Evolutionary conservation across 2,329 filamentous ascomycete species (phyloP), one percentile per base, ranked within the genome.

Genomic region (Aspergillus proliferans): DNA sequence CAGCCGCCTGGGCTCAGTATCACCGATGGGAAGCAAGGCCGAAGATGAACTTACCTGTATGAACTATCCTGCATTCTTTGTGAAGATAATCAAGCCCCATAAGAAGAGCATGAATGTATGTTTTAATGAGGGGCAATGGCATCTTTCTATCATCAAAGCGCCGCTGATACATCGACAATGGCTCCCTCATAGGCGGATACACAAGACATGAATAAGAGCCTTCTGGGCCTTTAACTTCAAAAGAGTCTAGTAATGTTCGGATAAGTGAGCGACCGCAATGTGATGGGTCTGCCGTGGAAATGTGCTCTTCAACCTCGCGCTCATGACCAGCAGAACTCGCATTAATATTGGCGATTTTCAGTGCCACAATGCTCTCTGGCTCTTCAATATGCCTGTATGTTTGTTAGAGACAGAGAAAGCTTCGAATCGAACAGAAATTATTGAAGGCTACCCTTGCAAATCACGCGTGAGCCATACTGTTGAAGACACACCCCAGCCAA

Each of bases 1-100:
- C 18, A 53, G 46, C 18, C 24, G 8, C 26, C 39, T 47, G 4
- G n/a, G 22, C 19, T 61, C 9, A 58, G 52, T 49, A 55, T 53
- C 12, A 28, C 43, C 6, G 12, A 52, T 3, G n/a, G 36, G 24
- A 59, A 52, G 38, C 2, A 53, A 51, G 39, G 48, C 24, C 6
- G 18, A 47, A 52, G 26, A 48, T 50, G 10, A 45, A 58, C 56
- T 43, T 59, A 71, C 69, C 69, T 1, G 70, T 74, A 58, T 76
- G 68, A 28, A 75, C 68, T 44, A 65, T 57, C 45, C 61, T 65
- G 50, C 69, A 73, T 47, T 69, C 60, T 28, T 64, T 60, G 48
- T 76, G 71, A 3, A 76, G 66, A 57, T 73, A 74, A 47, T 75
- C 65, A 34, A 76, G 67, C 14, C 67, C 67, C 22, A 62, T 59